Percentiles rank a stretch among this genome's conserved stretches.
Conservation (phyloP, 495 filamentous ascomycete species). For the Astrothelium macrocarpum region DNA sequence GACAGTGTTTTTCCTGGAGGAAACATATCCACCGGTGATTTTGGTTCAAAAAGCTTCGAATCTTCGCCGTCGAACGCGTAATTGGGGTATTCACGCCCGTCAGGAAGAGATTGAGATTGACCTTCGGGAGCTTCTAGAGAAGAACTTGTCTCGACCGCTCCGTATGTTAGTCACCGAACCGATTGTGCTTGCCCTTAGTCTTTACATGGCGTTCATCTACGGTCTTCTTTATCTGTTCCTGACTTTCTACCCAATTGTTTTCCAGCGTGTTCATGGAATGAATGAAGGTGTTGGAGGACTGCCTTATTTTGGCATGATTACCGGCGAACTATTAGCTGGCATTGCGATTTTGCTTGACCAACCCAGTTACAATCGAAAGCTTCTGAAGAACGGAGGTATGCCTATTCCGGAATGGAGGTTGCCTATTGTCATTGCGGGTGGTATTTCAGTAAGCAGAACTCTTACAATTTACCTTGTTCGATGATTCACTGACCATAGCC, state of each 20-base stretch:
- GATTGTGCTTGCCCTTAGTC: constrained; percentile 60
- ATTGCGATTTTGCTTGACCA: constrained; percentile 54
- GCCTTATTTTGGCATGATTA: constrained; percentile 72
- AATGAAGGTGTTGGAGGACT: constrained; percentile 59
- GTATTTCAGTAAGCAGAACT: constrained; percentile 36
- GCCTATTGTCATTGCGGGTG: constrained; percentile 66
- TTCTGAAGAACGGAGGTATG: constrained; percentile 57
- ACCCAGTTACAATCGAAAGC: constrained; percentile 47
- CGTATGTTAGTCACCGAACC: constrained; percentile 72
- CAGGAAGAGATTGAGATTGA: constrained; percentile 90
- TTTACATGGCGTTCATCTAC: constrained; percentile 80
- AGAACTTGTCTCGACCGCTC: constrained; percentile 77
- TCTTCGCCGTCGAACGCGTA: constrained; percentile 69
- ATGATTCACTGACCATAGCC: not conserved
- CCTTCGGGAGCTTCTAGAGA: constrained; percentile 62
- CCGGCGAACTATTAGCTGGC: constrained; percentile 61
- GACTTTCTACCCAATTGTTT: constrained; percentile 72
- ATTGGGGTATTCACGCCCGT: constrained; percentile 91
- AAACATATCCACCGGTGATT: constrained; percentile 78
- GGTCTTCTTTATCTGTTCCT: constrained; percentile 75
- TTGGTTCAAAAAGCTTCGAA: constrained; percentile 67
- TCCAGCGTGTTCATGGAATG: constrained; percentile 61
- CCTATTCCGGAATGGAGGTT: constrained; percentile 83
- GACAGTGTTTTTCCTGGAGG: constrained; percentile 61
- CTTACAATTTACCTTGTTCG: not conserved